A percentile compares a stretch with the other conserved stretches of the same genome.
phyloP scores from a whole-genome alignment of 2,329 filamentous ascomycete species.

The Alternaria sp. region DNA sequence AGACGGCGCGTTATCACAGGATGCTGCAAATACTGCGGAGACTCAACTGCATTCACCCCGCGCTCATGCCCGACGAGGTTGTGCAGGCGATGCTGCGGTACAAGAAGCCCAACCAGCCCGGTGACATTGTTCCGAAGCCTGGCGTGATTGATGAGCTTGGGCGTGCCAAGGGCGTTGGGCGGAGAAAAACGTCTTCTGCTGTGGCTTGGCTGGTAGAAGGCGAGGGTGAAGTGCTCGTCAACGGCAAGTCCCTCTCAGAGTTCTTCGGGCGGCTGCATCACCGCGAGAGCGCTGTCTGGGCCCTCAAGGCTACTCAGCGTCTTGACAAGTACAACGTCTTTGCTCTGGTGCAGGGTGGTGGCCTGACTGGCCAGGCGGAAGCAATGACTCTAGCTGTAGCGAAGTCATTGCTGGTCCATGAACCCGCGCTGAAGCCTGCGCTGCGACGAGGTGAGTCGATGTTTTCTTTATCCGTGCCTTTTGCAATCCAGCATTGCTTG shows the following conservation, averaged over 20 bases:
- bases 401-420: slow-evolving; percentile 86
- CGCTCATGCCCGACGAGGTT: slow-evolving; percentile 75
- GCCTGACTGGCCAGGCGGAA: slow-evolving; percentile 93
- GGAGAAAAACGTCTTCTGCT: slow-evolving; percentile 85
- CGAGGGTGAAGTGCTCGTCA: slow-evolving; percentile 86
- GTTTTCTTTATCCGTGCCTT: neutral
- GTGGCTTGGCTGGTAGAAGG: slow-evolving; percentile 91
- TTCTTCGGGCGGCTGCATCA: slow-evolving; percentile 90
- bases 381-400: slow-evolving; percentile 89
- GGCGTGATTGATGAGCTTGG: slow-evolving; percentile 76
- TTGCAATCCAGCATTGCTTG: neutral
- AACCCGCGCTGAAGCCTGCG: slow-evolving; percentile 87
- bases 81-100: slow-evolving; percentile 69
- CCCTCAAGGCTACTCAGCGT: slow-evolving; percentile 79
- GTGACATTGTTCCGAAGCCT: slow-evolving; percentile 67
- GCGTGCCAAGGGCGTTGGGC: slow-evolving; percentile 78
- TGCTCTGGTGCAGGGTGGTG: slow-evolving; percentile 82
- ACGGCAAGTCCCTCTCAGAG: slow-evolving; percentile 82
- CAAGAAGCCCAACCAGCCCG: slow-evolving; percentile 75
- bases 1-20: slow-evolving; percentile 74
- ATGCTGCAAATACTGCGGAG: slow-evolving; percentile 78
- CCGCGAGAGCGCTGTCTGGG: slow-evolving; percentile 92
- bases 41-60: slow-evolving; percentile 84
- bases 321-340: slow-evolving; percentile 98
- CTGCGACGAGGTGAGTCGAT: slow-evolving; percentile 80